Percentiles rank a stretch among this genome's conserved stretches.
Conservation (phyloP, 2,329 filamentous ascomycete species). For the Diaporthe velutina region DNA sequence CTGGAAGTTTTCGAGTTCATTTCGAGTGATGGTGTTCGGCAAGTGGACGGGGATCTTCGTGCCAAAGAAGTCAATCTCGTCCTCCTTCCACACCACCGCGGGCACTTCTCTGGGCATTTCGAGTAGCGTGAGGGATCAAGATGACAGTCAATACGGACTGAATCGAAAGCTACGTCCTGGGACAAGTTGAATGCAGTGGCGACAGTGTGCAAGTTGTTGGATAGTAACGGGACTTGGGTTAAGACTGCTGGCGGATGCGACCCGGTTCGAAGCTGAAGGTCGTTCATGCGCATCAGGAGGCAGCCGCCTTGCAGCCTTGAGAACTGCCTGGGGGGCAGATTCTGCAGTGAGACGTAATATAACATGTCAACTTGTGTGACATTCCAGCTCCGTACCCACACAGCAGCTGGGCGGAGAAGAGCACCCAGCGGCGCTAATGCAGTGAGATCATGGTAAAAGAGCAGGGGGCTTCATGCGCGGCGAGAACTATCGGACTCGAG, state of each 20-base stretch:
- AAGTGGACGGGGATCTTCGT: not conserved
- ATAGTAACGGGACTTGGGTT: not conserved
- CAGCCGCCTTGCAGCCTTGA: no score
- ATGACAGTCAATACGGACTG: not conserved
- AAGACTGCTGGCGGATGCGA: not conserved
- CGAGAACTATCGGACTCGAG: not conserved
- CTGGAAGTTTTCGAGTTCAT: not conserved
- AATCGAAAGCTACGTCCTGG: not conserved
- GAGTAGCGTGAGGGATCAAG: not conserved
- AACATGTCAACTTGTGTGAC: no score
- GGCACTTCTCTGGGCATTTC: not conserved
- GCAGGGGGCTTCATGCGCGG: not conserved
- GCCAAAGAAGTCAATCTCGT: conserved; percentile 10
- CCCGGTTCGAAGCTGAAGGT: no score
- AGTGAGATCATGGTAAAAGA: not conserved
- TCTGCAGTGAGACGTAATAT: no score
- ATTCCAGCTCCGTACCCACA: no score
- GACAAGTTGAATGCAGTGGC: not conserved
- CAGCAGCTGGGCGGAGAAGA: no score
- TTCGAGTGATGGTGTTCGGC: not conserved
- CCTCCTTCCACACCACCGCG: not conserved
- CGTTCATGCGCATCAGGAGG: no score
- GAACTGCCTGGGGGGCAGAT: no score
- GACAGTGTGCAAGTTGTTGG: not conserved
- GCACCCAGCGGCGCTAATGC: not conserved